Percentiles rank a stretch among this genome's conserved stretches.
phyloP scores from a whole-genome alignment of 169 alveolate genomes.

The Prorocentrum cordatum region DNA sequence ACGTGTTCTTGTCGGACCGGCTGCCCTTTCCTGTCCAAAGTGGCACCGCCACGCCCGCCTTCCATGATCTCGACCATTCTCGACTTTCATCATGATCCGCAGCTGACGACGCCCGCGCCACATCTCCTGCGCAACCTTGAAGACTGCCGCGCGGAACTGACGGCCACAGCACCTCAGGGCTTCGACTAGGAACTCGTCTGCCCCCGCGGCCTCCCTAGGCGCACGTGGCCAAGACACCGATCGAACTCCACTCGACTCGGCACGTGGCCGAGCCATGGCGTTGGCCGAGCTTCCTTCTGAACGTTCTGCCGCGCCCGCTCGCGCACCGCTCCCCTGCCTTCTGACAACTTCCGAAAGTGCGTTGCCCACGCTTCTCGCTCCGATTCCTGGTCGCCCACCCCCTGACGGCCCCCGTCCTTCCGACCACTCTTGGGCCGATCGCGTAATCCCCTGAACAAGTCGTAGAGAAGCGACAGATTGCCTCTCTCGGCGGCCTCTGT shows the following conservation, averaged over 20 bases:
- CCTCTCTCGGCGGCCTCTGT: no score
- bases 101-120: not conserved
- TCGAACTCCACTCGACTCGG: not conserved
- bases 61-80: not conserved
- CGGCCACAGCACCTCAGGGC: no score
- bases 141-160: not conserved
- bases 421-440: no score
- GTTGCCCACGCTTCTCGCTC: constrained; percentile 3
- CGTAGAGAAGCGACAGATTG: no score
- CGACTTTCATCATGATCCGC: not conserved
- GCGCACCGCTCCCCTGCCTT: not conserved
- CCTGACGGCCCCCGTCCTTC: no score
- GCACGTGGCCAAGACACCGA: not conserved
- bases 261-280: not conserved
- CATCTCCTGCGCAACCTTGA: not conserved
- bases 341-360: not conserved
- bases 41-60: not conserved
- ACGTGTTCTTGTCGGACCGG: not conserved
- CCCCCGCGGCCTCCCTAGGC: not conserved
- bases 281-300: not conserved
- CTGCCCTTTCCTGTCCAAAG: not conserved
- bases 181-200: not conserved
- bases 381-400: not conserved
- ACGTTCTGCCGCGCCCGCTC: not conserved
- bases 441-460: no score